Percentiles rank a stretch among this genome's conserved stretches.
These are phyloP conservation scores for Yamadazyma buinensis DNA, from an alignment of 1,139 yeast species.

Conservation along the genomic window DNA sequence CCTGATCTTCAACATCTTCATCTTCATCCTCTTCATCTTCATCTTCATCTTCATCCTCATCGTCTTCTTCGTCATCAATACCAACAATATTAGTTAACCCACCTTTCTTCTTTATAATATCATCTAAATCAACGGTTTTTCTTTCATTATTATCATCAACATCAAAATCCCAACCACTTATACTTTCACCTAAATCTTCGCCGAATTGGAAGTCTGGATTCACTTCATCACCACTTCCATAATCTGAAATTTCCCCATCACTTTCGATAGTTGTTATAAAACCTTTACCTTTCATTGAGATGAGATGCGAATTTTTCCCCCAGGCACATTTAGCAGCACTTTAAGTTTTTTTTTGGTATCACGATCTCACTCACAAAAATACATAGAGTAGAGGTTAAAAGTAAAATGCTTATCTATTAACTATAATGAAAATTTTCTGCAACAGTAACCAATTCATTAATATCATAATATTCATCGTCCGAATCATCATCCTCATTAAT, in stretches of 20 bases:
- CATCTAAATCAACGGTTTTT: constrained; percentile 81
- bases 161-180: constrained; percentile 83
- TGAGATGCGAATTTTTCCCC: constrained; percentile 5
- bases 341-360: too few species aligned
- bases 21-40: constrained; percentile 22
- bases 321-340: too few species aligned
- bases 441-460: constrained; percentile 38
- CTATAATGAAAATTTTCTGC: constrained; percentile 35
- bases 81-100: constrained; percentile 58
- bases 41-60: constrained; percentile 25
- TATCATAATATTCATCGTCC: constrained; percentile 38
- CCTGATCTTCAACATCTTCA: constrained; percentile 22
- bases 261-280: constrained; percentile 17
- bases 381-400: too few species aligned
- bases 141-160: constrained; percentile 40
- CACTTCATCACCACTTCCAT: constrained; percentile 20
- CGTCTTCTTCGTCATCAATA: constrained; percentile 28
- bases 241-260: constrained; percentile 18
- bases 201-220: constrained; percentile 71
- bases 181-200: constrained; percentile 47
- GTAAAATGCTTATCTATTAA: too few species aligned
- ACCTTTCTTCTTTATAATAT: constrained; percentile 78
- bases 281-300: constrained; percentile 6
- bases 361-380: too few species aligned
- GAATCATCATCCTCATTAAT: constrained; percentile 26